Conservation (phyloP, 352 stramenopile species). For the Aphanomyces cochlioides region DNA sequence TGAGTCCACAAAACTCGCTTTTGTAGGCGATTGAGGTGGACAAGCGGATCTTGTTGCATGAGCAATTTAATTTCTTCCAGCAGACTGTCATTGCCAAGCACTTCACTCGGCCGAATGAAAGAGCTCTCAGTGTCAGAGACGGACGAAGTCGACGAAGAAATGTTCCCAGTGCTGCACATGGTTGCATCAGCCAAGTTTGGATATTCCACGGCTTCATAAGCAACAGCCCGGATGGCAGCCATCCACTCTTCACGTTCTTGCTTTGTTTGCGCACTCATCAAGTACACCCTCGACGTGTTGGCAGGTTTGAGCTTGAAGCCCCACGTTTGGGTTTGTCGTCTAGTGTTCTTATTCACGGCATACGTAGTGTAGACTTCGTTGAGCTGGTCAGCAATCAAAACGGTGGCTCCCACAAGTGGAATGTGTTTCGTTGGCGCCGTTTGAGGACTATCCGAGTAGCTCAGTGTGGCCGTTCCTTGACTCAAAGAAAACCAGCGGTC, state of each 20-base stretch:
- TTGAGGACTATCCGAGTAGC: neutral
- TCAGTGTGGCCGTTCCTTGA: neutral
- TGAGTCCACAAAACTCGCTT: slow-evolving; percentile 24
- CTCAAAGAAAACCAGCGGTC: slow-evolving; percentile 7
- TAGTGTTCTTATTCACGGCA: slow-evolving; percentile 81
- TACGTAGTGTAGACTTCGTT: slow-evolving; percentile 83
- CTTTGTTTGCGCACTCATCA: slow-evolving; percentile 82
- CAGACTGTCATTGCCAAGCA: neutral
- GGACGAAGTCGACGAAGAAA: neutral
- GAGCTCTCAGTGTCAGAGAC: neutral
- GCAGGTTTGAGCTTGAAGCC: slow-evolving; percentile 81
- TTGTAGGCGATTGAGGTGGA: slow-evolving; percentile 18
- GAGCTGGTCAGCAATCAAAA: slow-evolving; percentile 76
- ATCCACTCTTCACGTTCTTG: slow-evolving; percentile 89
- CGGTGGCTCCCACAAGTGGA: slow-evolving; percentile 59
- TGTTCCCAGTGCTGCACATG: neutral
- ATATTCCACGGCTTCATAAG: slow-evolving; percentile 5
- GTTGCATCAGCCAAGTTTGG: neutral
- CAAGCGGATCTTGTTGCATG: slow-evolving; percentile 22
- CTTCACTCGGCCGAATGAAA: neutral
- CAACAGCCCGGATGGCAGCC: slow-evolving; percentile 45
- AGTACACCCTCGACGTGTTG: slow-evolving; percentile 75
- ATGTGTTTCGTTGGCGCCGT: slow-evolving; percentile 35
- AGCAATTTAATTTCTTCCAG: slow-evolving; percentile 20
- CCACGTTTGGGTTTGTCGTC: slow-evolving; percentile 73